Conservation (phyloP, 148 eudicot genomes). For the Vaccinium darrowii region DNA sequence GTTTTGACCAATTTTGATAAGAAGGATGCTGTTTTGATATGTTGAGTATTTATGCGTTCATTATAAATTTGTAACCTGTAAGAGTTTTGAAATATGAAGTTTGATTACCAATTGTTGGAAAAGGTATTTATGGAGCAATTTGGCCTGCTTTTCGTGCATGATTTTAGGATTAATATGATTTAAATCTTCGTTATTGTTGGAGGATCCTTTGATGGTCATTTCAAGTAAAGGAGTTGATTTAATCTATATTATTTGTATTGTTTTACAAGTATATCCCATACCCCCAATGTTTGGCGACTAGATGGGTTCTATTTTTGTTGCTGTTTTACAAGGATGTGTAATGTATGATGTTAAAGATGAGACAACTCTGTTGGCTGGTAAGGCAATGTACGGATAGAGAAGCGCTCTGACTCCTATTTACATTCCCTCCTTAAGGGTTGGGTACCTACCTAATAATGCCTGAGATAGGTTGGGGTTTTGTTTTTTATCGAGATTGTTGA, state of each 20-base stretch:
- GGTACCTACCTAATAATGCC: conserved; percentile 1
- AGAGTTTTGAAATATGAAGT: not conserved
- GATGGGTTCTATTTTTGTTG: too few species aligned
- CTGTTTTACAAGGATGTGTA: not conserved
- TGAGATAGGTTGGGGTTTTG: not conserved
- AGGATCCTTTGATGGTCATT: conserved; percentile 5
- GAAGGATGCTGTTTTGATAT: not conserved
- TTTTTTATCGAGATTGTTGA: conserved; percentile 8
- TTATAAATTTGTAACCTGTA: not conserved
- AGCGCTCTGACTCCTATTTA: not conserved
- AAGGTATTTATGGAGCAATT: conserved; percentile 1
- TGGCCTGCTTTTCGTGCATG: not conserved
- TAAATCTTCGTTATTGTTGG: not conserved
- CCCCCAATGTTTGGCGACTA: too few species aligned
- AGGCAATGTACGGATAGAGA: not conserved
- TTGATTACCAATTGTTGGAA: not conserved
- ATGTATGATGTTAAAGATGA: too few species aligned
- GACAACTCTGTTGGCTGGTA: not conserved
- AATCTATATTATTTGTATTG: not conserved
- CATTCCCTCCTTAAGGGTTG: not conserved
- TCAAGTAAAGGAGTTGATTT: not conserved
- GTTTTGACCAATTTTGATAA: not conserved
- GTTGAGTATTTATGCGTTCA: not conserved
- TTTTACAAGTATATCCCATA: not conserved
- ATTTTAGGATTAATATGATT: not conserved